Evolutionary conservation across 139 green algal species (phyloP), one percentile per base, ranked within the genome.

Genomic region (Astrephomene gubernaculifera): DNA sequence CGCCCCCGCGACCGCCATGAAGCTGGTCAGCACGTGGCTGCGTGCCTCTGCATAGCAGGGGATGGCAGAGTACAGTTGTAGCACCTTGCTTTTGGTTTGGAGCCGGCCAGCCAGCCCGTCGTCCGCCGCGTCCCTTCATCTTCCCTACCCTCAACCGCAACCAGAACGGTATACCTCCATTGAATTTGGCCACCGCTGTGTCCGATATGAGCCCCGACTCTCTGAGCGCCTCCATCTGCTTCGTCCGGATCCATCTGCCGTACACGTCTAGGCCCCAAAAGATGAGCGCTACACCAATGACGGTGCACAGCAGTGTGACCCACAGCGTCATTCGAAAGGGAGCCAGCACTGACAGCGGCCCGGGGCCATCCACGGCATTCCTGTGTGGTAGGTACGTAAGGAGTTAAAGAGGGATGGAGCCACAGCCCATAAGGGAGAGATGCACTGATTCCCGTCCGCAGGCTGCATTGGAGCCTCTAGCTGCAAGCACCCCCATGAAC

Each of bases 331-430:
- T 60, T 2, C 3, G 12, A 35, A 82, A 82, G 31, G 75, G 75
- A 38, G 54, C 75, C 75, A 82, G 54, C 75, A 82, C 75, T 4
- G 75, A 82, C 57, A 82, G 54, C 29, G 75, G 36, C 53, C 75
- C 75, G 2, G 75, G 39, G 19, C 19, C 9, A 24, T 25, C 35
- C 19, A 31, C 5, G 7, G 6, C 27, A 14, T 82, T 14, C 7
- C 75, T 82, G 75, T 2, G 38, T 57, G 49, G 12, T 25, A 57
- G 49, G 49, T 57, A 57, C 49, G 49, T 17, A 57, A n/a, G n/a
- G n/a, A n/a, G 49, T 17, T 17, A 12, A 25, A 17, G 49, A 57
- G 19, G 24, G 57, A 24, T 12, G 57, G 12, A n/a, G 19, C 7
- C 24, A n/a, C 57, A 67, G 57, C 24, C 57, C 19, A 7, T n/a